These are phyloP conservation scores for Aspergillus cavernicola DNA, from an alignment of 495 filamentous ascomycete species.

Conservation along the genomic window DNA sequence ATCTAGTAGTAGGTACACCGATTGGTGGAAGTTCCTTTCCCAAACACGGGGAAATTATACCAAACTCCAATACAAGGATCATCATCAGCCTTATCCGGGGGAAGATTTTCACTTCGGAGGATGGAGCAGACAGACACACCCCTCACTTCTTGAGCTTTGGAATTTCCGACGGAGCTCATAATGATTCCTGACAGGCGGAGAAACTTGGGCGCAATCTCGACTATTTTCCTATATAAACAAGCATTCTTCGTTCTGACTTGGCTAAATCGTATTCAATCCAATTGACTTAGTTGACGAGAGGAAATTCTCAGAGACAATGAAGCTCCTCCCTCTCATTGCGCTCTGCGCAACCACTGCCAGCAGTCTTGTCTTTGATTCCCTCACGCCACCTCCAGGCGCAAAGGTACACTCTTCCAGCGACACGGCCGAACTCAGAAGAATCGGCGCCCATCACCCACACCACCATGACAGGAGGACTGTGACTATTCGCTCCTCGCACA, in stretches of 20 bases:
- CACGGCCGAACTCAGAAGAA: constrained; percentile 13
- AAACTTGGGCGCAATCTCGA: constrained; percentile 18
- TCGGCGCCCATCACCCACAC: constrained; percentile 30
- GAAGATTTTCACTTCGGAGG: not conserved
- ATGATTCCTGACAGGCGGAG: constrained; percentile 30
- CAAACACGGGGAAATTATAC: constrained; percentile 10
- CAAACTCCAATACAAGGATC: not conserved
- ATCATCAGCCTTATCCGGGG: not conserved
- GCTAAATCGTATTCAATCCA: too few relatives aligned
- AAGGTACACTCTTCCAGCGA: constrained; percentile 28
- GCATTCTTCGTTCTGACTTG: not conserved
- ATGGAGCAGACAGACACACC: not conserved
- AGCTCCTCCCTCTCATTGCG: constrained; percentile 22
- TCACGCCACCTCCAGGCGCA: constrained; percentile 23
- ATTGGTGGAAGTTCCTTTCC: constrained; percentile 9
- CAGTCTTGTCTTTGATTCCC: constrained; percentile 5
- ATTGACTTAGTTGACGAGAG: too few relatives aligned
- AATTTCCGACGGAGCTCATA: not conserved
- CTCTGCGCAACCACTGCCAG: constrained; percentile 24
- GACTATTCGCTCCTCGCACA: constrained; percentile 47
- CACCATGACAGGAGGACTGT: constrained; percentile 40
- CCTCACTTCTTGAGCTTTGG: not conserved
- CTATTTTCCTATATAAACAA: not conserved
- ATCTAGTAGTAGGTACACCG: too few relatives aligned
- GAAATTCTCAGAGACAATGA: too few relatives aligned